These are phyloP conservation scores for Pseudocercospora musae DNA, from an alignment of 2,329 filamentous ascomycete genomes.

Conservation along the genomic window DNA sequence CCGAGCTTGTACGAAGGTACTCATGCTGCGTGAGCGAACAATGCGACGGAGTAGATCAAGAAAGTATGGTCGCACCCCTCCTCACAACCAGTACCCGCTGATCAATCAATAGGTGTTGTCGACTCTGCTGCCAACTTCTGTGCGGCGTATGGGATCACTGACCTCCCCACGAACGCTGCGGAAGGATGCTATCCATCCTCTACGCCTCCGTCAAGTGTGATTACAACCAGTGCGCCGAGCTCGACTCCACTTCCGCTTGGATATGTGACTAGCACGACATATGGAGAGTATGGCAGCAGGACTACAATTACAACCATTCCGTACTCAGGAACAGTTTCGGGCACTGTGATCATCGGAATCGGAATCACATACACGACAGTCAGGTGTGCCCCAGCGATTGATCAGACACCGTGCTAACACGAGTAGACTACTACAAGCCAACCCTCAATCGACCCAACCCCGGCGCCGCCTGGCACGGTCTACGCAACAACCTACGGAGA, in stretches of 20 bases:
- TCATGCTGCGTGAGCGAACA: background rate
- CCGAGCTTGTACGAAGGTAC: background rate
- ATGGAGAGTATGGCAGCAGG: background rate
- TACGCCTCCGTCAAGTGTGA: background rate
- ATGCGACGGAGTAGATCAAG: background rate
- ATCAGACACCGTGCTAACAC: background rate
- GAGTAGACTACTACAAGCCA: background rate
- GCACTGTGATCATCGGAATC: background rate
- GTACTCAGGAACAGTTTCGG: background rate
- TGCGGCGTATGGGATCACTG: background rate
- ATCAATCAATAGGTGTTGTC: background rate
- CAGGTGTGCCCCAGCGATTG: background rate
- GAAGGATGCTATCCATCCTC: background rate
- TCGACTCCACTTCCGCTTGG: background rate
- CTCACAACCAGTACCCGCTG: background rate
- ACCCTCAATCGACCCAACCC: background rate
- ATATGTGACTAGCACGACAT: background rate
- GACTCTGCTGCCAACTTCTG: background rate
- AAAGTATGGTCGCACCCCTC: background rate
- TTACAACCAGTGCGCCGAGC: background rate
- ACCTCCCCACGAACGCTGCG: background rate
- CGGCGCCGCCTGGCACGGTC: background rate
- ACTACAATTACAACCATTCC: background rate
- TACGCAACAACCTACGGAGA: slow-evolving; percentile 4
- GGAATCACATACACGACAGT: background rate